These are phyloP conservation scores for Dendrostoma leiphaemia DNA, from an alignment of 2,329 filamentous ascomycete genomes.

Conservation along the genomic window DNA sequence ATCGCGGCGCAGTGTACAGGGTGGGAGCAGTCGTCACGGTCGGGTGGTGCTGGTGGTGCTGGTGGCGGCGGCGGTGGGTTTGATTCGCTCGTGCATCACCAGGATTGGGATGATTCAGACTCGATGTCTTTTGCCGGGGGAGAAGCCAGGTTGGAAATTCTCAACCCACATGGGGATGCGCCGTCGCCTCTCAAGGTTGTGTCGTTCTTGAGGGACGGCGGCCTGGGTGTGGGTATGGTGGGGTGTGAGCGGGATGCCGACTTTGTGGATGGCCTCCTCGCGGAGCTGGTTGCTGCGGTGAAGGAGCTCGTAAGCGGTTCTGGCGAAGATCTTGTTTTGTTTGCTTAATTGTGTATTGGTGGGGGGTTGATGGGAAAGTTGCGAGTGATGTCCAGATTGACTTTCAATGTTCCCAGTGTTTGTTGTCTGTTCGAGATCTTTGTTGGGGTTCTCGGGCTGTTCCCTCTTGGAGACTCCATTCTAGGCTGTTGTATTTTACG, in stretches of 20 bases:
- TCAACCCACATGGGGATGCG: slow-evolving; percentile 37
- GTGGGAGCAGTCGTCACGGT: slow-evolving; percentile 30
- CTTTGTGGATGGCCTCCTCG: slow-evolving; percentile 34
- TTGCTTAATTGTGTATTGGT: no score
- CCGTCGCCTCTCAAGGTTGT: slow-evolving; percentile 42
- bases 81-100: slow-evolving; percentile 35
- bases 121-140: slow-evolving; percentile 36
- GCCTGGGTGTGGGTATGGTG: slow-evolving; percentile 41
- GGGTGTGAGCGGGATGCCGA: slow-evolving; percentile 37
- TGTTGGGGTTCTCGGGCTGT: no score
- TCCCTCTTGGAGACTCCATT: no score
- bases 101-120: slow-evolving; percentile 40
- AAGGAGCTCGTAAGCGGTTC: not conserved
- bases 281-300: slow-evolving; percentile 26
- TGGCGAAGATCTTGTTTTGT: not conserved
- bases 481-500: no score
- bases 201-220: slow-evolving; percentile 39
- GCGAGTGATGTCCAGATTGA: no score
- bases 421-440: no score
- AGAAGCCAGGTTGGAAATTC: slow-evolving; percentile 28
- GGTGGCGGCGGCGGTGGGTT: no score
- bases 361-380: no score
- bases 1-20: slow-evolving; percentile 33
- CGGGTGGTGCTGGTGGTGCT: slow-evolving; percentile 22
- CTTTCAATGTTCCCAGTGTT: no score